These are phyloP conservation scores for Solanum lignicaule DNA, from an alignment of 257 asterid genomes.

Conservation along the genomic window DNA sequence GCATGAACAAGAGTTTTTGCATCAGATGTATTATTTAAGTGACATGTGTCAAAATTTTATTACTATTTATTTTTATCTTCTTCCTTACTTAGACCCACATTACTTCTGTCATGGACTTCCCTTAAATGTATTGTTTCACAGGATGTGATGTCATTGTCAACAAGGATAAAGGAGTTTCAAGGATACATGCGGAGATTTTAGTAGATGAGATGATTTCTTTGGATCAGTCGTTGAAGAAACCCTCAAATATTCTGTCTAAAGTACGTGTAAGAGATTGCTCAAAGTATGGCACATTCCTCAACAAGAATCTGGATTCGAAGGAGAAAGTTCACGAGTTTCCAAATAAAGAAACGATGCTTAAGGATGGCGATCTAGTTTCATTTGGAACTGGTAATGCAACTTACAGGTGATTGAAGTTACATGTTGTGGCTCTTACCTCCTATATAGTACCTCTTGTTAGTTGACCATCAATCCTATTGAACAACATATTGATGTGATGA, in stretches of 20 bases:
- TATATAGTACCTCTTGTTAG: neutral
- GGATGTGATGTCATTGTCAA: slow-evolving; percentile 82
- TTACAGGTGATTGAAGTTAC: slow-evolving; percentile 47
- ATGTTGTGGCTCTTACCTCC: neutral
- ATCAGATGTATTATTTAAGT: neutral
- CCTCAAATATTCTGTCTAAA: slow-evolving; percentile 31
- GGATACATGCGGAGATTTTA: slow-evolving; percentile 89
- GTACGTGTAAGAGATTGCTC: slow-evolving; percentile 83
- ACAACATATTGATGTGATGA: neutral
- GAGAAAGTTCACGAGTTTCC: slow-evolving; percentile 76
- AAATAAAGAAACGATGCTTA: slow-evolving; percentile 49
- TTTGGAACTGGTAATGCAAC: slow-evolving; percentile 91
- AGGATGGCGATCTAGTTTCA: slow-evolving; percentile 70
- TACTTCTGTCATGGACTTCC: neutral
- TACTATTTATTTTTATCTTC: neutral
- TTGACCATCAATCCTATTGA: neutral
- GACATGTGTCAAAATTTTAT: neutral
- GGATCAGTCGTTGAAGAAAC: slow-evolving; percentile 29
- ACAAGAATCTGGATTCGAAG: slow-evolving; percentile 27
- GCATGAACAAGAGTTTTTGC: neutral
- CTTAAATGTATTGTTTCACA: slow-evolving; percentile 13
- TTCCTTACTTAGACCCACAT: neutral
- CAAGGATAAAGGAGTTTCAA: slow-evolving; percentile 90
- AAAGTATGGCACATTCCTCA: slow-evolving; percentile 79
- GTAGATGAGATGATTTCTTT: slow-evolving; percentile 72